These are phyloP conservation scores for Curvularia eragrostidis DNA, from an alignment of 2,329 filamentous ascomycete species.

Conservation along the genomic window DNA sequence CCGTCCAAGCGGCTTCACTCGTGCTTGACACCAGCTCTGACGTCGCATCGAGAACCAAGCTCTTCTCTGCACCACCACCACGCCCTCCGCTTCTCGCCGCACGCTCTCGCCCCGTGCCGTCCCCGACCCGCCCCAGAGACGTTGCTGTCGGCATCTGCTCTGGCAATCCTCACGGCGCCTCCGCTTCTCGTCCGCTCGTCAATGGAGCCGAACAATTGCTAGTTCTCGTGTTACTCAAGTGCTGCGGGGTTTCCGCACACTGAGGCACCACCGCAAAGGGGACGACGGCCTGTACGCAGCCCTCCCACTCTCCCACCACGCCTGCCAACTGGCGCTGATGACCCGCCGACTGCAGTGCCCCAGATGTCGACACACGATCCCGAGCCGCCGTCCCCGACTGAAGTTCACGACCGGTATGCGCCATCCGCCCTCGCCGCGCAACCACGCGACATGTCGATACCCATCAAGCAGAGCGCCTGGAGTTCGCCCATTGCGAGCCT, in stretches of 20 bases:
- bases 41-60: slow-evolving; percentile 19
- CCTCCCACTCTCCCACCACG: slow-evolving; percentile 1
- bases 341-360: slow-evolving; percentile 34
- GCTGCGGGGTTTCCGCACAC: slow-evolving; percentile 54
- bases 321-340: slow-evolving; percentile 26
- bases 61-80: slow-evolving; percentile 16
- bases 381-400: slow-evolving; percentile 48
- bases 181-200: slow-evolving; percentile 32
- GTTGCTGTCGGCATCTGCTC: background rate
- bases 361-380: slow-evolving; percentile 47
- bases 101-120: slow-evolving; percentile 7
- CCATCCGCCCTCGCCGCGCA: slow-evolving; percentile 25
- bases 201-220: slow-evolving; percentile 53
- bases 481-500: slow-evolving; percentile 42
- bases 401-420: slow-evolving; percentile 44
- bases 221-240: slow-evolving; percentile 51
- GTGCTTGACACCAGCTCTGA: slow-evolving; percentile 23
- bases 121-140: slow-evolving; percentile 4
- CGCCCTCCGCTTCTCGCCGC: background rate
- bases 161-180: background rate
- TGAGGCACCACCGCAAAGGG: slow-evolving; percentile 48
- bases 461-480: slow-evolving; percentile 24
- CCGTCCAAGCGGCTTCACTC: slow-evolving; percentile 21
- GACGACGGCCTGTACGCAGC: slow-evolving; percentile 49
- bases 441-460: slow-evolving; percentile 29